Percentiles rank a stretch among this genome's conserved stretches.
Evolutionary conservation across 108 stramenopile genomes (phyloP).

Genomic region (Nitzschia putrida): DNA sequence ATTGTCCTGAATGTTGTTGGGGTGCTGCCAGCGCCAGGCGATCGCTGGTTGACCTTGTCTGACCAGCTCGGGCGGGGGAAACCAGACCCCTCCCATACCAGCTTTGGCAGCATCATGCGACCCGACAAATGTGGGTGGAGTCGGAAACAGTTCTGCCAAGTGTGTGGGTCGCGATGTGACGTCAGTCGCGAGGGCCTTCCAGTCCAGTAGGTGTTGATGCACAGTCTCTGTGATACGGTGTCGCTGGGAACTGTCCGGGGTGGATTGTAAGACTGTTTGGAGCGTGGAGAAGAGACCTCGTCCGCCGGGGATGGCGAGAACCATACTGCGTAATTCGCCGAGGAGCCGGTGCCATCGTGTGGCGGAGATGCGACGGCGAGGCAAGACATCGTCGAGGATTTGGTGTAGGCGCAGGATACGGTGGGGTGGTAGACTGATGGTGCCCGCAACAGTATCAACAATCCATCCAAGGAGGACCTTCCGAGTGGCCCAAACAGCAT

Average conservation of each 20-base stretch:
- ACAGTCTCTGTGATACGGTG: no score
- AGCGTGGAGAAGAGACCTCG: slow-evolving; percentile 36
- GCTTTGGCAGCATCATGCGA: no score
- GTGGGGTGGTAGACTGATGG: slow-evolving; percentile 35
- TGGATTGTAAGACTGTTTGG: slow-evolving; percentile 42
- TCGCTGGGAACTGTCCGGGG: no score
- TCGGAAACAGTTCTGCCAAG: no score
- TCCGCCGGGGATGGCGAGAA: slow-evolving; percentile 36
- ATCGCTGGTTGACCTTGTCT: no score
- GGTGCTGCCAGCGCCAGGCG: slow-evolving; percentile 39
- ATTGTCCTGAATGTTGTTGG: slow-evolving; percentile 14
- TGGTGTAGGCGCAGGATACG: slow-evolving; percentile 23
- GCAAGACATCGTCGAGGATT: slow-evolving; percentile 7
- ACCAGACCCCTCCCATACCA: no score
- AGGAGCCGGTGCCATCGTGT: slow-evolving; percentile 40
- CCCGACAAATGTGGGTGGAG: no score
- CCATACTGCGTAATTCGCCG: slow-evolving; percentile 47
- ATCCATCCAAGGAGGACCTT: slow-evolving; percentile 45
- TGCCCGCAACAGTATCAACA: slow-evolving; percentile 27
- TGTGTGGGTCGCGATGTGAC: no score
- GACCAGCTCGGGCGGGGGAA: no score
- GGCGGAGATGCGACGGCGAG: slow-evolving; percentile 3
- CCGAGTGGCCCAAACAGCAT: slow-evolving; percentile 31
- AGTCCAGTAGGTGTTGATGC: no score
- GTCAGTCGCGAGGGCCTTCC: no score